Base-by-base conservation (phyloP, 208 protist genomes). In the Leishmania turanica region DNA sequence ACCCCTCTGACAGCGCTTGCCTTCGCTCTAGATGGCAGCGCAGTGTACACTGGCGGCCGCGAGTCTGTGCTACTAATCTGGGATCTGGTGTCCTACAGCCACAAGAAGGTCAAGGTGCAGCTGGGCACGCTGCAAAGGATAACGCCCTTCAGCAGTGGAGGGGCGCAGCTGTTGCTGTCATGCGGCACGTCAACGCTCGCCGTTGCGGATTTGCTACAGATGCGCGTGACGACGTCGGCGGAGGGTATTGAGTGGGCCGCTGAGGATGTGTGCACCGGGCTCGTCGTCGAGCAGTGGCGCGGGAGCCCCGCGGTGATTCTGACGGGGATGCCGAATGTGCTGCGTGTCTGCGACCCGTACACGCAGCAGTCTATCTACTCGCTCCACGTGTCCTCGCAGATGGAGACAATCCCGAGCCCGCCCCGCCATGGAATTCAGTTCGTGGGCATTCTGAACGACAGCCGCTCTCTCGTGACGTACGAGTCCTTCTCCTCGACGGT, bases 291-390 rank as follows among this genome's bases (percentile, higher is more conserved):
- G 60, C 80, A 87, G 64, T 97, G 92, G 91, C 87, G 89, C 69
- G 94, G 92, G 17, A 91, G 92, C 75, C 83, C 91, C 45, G 92
- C 88, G 2, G 94, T 95, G 53, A 88, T 97, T 58, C 85, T 97
- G 69, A 96, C 89, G 31, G 94, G 94, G 17, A 87, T 96, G 75
- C 91, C 92, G 1, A 89, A 95, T 78, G 92, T 96, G 49, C 82
- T 97, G 75, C 94, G 94, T 62, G 68, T 97, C 42, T 96, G 91
- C 84, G 94, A 97, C 79, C 94, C 94, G 2, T 85, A 94, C 81
- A 95, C 94, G 15, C 94, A 97, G 84, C 94, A 97, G 77, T 86
- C 92, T 49, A 53, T 97, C 73, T 97, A 97, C 87, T 95, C 94
- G 1, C 88, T 97, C 54, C 94, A 97, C 79, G 88, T 97, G n/a